phyloP scores from a whole-genome alignment of 2,329 filamentous ascomycete species.

The Chaetomium sp. region DNA sequence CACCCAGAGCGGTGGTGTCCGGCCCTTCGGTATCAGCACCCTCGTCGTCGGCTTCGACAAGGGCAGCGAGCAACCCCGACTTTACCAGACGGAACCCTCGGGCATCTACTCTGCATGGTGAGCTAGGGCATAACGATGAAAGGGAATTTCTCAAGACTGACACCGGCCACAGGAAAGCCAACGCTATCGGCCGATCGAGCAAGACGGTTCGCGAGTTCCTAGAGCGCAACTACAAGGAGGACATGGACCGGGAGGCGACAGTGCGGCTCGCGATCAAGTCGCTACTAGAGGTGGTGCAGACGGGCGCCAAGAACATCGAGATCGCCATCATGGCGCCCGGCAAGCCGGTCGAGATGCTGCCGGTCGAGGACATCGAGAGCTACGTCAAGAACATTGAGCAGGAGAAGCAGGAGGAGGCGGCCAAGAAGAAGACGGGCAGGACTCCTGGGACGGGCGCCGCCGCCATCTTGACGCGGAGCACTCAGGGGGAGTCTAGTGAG shows the following conservation, averaged over 20 bases:
- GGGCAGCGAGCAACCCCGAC: constrained; percentile 80
- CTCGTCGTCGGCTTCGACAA: constrained; percentile 98
- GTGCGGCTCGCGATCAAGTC: constrained; percentile 98
- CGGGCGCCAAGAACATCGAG: constrained; percentile 99
- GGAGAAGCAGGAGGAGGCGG: constrained; percentile 98
- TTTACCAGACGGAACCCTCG: constrained; percentile 99
- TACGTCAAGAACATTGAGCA: constrained; percentile 99
- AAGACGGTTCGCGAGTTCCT: constrained; percentile 99
- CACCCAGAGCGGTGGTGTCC: constrained; percentile 96
- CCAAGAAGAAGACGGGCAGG: constrained; percentile 89
- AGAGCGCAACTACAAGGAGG: constrained; percentile 97
- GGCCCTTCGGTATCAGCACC: constrained; percentile 98
- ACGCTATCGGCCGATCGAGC: constrained; percentile 96
- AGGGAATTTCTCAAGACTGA: not conserved
- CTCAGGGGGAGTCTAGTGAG: constrained; percentile 40
- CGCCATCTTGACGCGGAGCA: constrained; percentile 70
- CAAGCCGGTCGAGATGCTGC: constrained; percentile 88
- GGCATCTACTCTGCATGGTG: constrained; percentile 99
- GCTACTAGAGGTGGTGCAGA: constrained; percentile 95
- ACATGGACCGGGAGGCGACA: constrained; percentile 94
- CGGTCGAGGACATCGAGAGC: constrained; percentile 91
- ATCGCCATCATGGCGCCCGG: constrained; percentile 97
- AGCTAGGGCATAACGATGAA: constrained; percentile 34
- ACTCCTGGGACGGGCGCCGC: constrained; percentile 70
- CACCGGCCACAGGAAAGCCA: constrained; percentile 78